These are phyloP conservation scores for Trichosporon sp. DNA, from an alignment of 1,284 basidiomycete species.

Conservation along the genomic window DNA sequence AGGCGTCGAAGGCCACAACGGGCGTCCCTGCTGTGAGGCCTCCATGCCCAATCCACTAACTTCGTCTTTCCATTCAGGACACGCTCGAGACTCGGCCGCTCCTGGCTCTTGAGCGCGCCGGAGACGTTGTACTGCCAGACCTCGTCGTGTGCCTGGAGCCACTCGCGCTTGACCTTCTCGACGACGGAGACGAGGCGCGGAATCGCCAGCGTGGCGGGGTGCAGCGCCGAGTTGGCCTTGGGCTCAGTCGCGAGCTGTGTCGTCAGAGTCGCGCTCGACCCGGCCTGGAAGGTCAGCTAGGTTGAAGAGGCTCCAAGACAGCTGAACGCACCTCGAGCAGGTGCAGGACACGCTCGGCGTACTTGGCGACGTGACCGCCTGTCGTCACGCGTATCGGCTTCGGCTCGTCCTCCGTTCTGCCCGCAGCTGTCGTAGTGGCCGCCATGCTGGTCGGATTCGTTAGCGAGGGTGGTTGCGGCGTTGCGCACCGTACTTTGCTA, in stretches of 20 bases:
- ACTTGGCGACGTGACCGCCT: slow-evolving; percentile 60
- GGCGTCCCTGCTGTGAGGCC: neutral
- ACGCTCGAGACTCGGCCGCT: slow-evolving; percentile 24
- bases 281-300: slow-evolving; percentile 55
- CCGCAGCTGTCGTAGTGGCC: neutral
- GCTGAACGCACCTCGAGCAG: slow-evolving; percentile 57
- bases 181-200: slow-evolving; percentile 69
- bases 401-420: neutral
- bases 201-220: slow-evolving; percentile 54
- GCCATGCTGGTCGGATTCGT: neutral
- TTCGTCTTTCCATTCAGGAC: slow-evolving; percentile 55
- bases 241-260: slow-evolving; percentile 5
- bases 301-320: neutral
- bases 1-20: neutral
- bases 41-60: no score
- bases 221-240: slow-evolving; percentile 27
- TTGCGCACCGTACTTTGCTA: neutral
- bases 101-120: slow-evolving; percentile 53
- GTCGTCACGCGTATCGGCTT: slow-evolving; percentile 59
- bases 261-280: slow-evolving; percentile 11
- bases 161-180: slow-evolving; percentile 79
- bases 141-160: slow-evolving; percentile 46
- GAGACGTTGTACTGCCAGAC: slow-evolving; percentile 77
- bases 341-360: slow-evolving; percentile 60
- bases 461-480: neutral